Conservation (phyloP, 2,329 filamentous ascomycete species). For the Fusarium poae region DNA sequence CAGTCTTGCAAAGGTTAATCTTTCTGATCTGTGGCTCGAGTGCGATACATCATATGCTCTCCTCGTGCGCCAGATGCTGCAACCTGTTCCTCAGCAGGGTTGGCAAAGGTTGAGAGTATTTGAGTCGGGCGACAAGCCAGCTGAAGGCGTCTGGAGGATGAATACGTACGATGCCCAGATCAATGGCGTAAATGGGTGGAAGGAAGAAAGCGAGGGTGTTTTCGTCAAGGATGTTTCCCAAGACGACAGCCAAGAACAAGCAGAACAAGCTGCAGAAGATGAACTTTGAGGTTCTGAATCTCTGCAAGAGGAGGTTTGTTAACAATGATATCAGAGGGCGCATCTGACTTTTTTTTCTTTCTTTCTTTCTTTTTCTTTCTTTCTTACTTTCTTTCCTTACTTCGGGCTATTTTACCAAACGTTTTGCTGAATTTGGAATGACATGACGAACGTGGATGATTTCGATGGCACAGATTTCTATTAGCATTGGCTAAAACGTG, state of each 20-base stretch:
- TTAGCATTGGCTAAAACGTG: not conserved
- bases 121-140: conserved; percentile 63
- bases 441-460: not conserved
- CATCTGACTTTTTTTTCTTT: not conserved
- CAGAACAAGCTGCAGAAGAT: conserved; percentile 1
- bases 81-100: conserved; percentile 41
- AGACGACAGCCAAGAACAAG: conserved; percentile 2
- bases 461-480: not conserved
- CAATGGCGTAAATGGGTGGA: conserved; percentile 57
- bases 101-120: conserved; percentile 62
- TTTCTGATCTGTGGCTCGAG: conserved; percentile 66
- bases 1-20: conserved; percentile 56
- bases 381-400: too few relatives aligned
- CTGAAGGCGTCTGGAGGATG: conserved; percentile 62
- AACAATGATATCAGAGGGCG: not conserved
- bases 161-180: conserved; percentile 57
- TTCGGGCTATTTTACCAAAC: not conserved
- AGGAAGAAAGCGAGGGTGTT: conserved; percentile 59
- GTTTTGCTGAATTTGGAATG: not conserved
- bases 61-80: conserved; percentile 59
- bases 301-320: not conserved
- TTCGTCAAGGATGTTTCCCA: conserved; percentile 53
- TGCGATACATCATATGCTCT: conserved; percentile 64
- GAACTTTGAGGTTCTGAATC: not conserved
- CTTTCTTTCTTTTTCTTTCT: not conserved